phyloP scores from a whole-genome alignment of 352 stramenopile genomes.

The Phytophthora palmivora region DNA sequence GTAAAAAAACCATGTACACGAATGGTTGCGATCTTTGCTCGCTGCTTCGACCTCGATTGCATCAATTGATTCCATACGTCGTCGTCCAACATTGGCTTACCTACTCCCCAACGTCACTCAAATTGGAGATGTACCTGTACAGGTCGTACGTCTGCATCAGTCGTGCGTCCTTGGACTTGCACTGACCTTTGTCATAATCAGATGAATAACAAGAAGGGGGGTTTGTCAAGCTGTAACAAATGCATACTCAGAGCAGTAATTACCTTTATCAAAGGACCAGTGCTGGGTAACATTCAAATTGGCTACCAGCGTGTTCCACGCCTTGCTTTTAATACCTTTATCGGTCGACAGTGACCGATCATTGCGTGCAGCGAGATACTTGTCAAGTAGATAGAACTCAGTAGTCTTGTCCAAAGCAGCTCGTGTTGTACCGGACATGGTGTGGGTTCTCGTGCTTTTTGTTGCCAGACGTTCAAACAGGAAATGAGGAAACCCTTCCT shows the following conservation, averaged over 20 bases:
- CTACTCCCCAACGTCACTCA: no score
- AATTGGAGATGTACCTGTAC: constrained; percentile 16
- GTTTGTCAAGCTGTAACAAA: neutral
- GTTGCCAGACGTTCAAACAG: no score
- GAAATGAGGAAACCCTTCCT: no score
- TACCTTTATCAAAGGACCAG: no score
- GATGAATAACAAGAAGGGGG: no score
- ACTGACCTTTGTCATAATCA: constrained; percentile 7
- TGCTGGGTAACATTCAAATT: constrained; percentile 2
- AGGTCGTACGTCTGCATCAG: constrained; percentile 19
- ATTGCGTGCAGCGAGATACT: constrained; percentile 2
- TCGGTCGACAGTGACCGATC: constrained; percentile 1
- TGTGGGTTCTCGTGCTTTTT: no score
- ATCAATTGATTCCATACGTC: constrained; percentile 10
- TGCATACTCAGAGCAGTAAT: no score
- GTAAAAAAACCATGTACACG: no score
- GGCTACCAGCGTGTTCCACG: constrained; percentile 4
- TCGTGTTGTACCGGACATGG: no score
- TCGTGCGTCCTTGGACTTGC: constrained; percentile 11
- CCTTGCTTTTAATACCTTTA: constrained; percentile 7
- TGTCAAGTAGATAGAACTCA: constrained; percentile 21
- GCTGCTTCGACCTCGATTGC: constrained; percentile 9
- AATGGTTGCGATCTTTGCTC: neutral
- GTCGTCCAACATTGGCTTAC: constrained; percentile 8
- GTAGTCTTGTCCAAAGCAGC: no score